Evolutionary conservation across 140 eudicot species (phyloP), one percentile per base, ranked within the genome.

Genomic region (Bidens hawaiensis): DNA sequence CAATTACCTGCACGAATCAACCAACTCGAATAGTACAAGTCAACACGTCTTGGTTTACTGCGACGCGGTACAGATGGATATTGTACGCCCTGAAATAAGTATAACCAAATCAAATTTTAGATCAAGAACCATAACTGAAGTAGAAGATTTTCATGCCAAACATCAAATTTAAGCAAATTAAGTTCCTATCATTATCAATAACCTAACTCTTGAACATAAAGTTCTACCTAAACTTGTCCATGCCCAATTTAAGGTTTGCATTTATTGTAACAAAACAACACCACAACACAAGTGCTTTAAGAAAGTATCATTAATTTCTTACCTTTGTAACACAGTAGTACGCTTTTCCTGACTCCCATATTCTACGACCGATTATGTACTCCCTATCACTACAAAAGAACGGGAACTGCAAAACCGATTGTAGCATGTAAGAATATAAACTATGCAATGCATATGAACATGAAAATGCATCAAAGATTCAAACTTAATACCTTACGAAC

Each of bases 321-420:
- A 91, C 98, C 96, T 91, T 91, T 38, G 98, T 91, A 26, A 87
- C 81, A 64, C 98, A 91, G 33, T 91, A 91, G 72, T 83, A 91
- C 0, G 87, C 57, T 47, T 76, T 71, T 16, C 82, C 98, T 0
- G 87, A 82, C 64, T 84, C 95, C 98, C 98, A 91, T 7, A 91
- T 91, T 50, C 98, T 79, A 10, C 96, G 91, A 6, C 96, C 98
- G 9, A 91, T 85, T 3, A 88, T 70, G 71, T 91, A 91, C 51
- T 91, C 98, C 53, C 98, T 71, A 66, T 91, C 95, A 40, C 98
- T 91, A 64, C 98, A 91, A 69, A 91, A 91, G 58, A 91, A 87
- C 2, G 96, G 96, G 69, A 87, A 87, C 96, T 87, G 87, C 81
- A 74, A 53, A 28, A 71, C 62, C 51, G 71, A 24, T 63, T 76